Evolutionary conservation across 2,329 filamentous ascomycete species (phyloP).

Genomic region (Aureobasidium melanogenum): DNA sequence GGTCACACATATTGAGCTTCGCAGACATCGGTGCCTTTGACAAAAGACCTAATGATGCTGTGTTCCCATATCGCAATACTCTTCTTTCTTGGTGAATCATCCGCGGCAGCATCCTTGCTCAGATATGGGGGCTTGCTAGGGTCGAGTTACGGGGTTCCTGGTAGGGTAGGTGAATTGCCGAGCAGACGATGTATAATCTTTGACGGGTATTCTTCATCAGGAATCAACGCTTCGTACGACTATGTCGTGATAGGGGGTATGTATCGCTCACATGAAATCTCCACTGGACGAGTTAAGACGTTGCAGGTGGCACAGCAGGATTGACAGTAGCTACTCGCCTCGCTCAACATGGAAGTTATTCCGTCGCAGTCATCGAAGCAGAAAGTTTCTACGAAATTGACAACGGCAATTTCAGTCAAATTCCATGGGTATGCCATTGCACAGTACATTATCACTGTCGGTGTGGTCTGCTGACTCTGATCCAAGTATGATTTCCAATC

Average conservation of each 20-base stretch:
- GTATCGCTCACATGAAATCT: not conserved
- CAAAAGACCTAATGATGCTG: not conserved
- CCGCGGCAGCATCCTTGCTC: not conserved
- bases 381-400: slow-evolving; percentile 19
- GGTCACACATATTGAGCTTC: too few species aligned
- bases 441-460: too few species aligned
- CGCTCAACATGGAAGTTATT: slow-evolving; percentile 12
- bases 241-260: slow-evolving; percentile 16
- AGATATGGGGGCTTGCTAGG: not conserved
- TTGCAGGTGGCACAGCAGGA: slow-evolving; percentile 16
- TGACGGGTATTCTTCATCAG: too few species aligned
- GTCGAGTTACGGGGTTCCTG: not conserved
- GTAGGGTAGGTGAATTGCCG: not conserved
- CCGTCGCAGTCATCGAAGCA: slow-evolving; percentile 21
- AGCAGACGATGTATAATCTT: too few species aligned
- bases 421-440: not conserved
- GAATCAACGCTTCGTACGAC: slow-evolving; percentile 12
- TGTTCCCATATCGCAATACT: not conserved
- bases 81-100: not conserved
- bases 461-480: not conserved
- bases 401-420: slow-evolving; percentile 16
- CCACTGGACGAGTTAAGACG: not conserved
- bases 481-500: not conserved
- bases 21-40: too few species aligned
- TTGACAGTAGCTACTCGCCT: slow-evolving; percentile 17